Base-by-base conservation (phyloP, 352 stramenopile genomes). In the Aphanomyces invadans region DNA sequence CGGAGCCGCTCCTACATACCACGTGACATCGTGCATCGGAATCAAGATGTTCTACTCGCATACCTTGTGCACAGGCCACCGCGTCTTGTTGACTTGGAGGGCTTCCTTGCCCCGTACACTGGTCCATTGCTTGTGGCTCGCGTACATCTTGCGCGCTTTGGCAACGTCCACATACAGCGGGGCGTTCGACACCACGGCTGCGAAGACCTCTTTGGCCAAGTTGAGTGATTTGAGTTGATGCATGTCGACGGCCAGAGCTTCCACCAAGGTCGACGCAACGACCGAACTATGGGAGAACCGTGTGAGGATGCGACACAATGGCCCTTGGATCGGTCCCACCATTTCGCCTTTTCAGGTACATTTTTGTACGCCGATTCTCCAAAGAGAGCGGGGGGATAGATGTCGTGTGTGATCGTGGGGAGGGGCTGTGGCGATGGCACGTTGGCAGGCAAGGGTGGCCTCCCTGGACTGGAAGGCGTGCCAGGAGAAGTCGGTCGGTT, bases 301-400 rank as follows among this genome's bases (percentile, higher is more conserved):
- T n/a, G n/a, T n/a, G n/a, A n/a, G n/a, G n/a, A n/a, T n/a, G n/a
- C n/a, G 33, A 4, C 21, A 62, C 54, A 3, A 48, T 26, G n/a
- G 9, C 15, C 31, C 23, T 2, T 31, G 33, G n/a, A 1, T 48
- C 7, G 2, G 2, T 7, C 25, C 38, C 26, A 67, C 60, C 60
- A 67, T 59, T 67, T 51, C 2, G 60, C 26, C 38, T 60, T 56
- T 45, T 67, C 38, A 23, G 42, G 28, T 0, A 48, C 39, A 11
- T 25, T 51, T 19, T 57, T 33, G 26, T 67, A 67, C 7, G 60
- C 60, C 5, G 60, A 33, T 28, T 67, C 60, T 12, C 60, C 60
- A 59, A 67, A 67, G 45, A 67, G 60, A 19, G 60, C 60, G 28
- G 60, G 60, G 9, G 60, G 60, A n/a, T 67, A 67, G 12, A 67